phyloP scores from a whole-genome alignment of 371 early-diverging fungal genomes.

The Mortierella sp. region DNA sequence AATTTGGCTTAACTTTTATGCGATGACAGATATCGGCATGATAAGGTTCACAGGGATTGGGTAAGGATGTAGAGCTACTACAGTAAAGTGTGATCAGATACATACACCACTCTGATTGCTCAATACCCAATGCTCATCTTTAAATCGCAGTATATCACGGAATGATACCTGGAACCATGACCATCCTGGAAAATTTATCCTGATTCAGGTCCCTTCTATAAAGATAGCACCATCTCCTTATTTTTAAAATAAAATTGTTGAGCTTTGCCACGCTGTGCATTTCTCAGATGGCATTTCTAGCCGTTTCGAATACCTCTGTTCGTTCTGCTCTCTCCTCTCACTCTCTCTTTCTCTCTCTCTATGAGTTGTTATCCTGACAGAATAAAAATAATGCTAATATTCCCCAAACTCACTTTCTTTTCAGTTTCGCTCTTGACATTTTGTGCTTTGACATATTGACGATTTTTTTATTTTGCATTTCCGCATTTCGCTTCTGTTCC shows the following conservation, averaged over 20 bases:
- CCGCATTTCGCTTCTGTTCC: background rate
- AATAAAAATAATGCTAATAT: background rate
- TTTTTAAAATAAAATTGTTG: slow-evolving; percentile 1
- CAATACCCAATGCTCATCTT: background rate
- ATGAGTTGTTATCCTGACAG: too few relatives aligned
- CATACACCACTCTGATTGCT: background rate
- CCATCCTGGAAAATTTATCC: background rate
- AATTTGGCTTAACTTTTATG: too few relatives aligned
- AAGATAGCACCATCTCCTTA: background rate
- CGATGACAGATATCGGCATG: too few relatives aligned
- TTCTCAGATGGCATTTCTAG: background rate
- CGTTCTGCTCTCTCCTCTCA: too few relatives aligned
- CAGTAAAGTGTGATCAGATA: background rate
- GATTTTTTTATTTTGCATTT: too few relatives aligned
- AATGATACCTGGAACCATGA: background rate
- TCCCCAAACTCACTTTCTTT: background rate
- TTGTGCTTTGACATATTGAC: background rate
- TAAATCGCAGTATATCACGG: background rate
- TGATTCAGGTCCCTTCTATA: slow-evolving; percentile 3
- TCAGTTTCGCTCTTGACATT: background rate
- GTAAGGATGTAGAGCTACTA: too few relatives aligned
- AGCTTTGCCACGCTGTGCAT: slow-evolving; percentile 1
- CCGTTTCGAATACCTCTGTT: too few relatives aligned
- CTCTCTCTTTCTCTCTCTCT: too few relatives aligned
- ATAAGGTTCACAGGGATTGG: background rate